Evolutionary conservation across 2,329 filamentous ascomycete species (phyloP).

Genomic region (Chaetomium olivaceum): DNA sequence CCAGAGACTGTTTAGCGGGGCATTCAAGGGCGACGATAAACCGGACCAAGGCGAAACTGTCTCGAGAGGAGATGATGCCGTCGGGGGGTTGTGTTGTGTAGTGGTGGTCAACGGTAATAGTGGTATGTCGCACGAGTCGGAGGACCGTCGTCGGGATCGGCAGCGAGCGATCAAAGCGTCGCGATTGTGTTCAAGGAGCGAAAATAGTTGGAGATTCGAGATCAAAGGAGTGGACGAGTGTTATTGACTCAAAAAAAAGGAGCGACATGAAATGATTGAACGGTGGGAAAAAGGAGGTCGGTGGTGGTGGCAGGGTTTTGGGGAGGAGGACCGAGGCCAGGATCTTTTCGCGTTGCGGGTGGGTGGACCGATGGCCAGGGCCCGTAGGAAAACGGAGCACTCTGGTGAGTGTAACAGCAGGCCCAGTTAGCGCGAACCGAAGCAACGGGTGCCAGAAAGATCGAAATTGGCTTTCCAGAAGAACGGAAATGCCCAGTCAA

Average conservation of each 20-base stretch:
- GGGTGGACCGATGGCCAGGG: slow-evolving; percentile 25
- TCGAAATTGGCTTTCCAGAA: slow-evolving; percentile 16
- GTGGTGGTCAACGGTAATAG: background rate
- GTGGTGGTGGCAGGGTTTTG: slow-evolving; percentile 25
- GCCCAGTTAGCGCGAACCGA: slow-evolving; percentile 31
- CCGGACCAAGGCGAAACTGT: slow-evolving; percentile 13
- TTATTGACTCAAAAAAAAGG: slow-evolving; percentile 30
- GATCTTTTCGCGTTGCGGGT: slow-evolving; percentile 27
- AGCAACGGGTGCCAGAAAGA: slow-evolving; percentile 26
- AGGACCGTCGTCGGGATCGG: slow-evolving; percentile 18
- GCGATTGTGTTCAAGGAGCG: slow-evolving; percentile 25
- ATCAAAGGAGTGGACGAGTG: slow-evolving; percentile 33
- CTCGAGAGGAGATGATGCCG: slow-evolving; percentile 1
- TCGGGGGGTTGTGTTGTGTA: slow-evolving; percentile 9
- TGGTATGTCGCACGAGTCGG: slow-evolving; percentile 6
- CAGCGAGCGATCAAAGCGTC: slow-evolving; percentile 22
- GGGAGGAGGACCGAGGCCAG: slow-evolving; percentile 24
- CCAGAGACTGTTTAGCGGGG: slow-evolving; percentile 37
- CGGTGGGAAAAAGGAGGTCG: slow-evolving; percentile 33
- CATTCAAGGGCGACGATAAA: slow-evolving; percentile 38
- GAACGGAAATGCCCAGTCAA: background rate
- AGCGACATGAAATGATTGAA: slow-evolving; percentile 37
- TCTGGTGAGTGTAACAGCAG: slow-evolving; percentile 19
- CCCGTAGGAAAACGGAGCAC: slow-evolving; percentile 22
- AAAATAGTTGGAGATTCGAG: slow-evolving; percentile 25